Base-by-base conservation (phyloP, 208 protist species). In the Tritrichomonas musculus region DNA sequence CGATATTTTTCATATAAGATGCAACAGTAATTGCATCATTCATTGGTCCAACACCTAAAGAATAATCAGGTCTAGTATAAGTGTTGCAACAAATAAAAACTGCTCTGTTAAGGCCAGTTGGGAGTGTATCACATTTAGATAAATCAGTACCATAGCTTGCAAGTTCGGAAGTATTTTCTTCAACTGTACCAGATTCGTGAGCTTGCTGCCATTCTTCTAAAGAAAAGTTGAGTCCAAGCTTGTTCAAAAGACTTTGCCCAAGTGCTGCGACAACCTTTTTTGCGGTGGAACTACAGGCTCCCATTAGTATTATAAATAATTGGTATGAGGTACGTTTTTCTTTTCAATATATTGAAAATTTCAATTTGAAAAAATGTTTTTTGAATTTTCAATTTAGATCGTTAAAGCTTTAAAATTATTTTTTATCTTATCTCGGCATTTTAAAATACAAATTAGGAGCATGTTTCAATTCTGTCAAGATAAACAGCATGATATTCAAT, bases 1-100 rank as follows among this genome's bases (percentile, higher is more conserved):
- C 41, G 9, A n/a, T 82, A n/a, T 14, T 36, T 0, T 20, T 36
- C 41, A 50, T 47, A 30, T 25, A 20, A 30, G 30, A 33, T 20
- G 73, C 73, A 5, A 47, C 33, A 20, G n/a, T 82, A 30, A 82
- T 82, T 8, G n/a, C 33, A 82, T 82, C 73, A 53, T 82, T 82
- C 73, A 82, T 50, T 50, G 73, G 73, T 20, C 73, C 73, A 53
- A 82, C 73, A 53, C 73, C 73, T 11, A 82, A 41, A 53, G 33
- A 30, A 36, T 47, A 47, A 33, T 82, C 17, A n/a, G n/a, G n/a
- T 30, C 41, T 36, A n/a, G 41, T 36, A 30, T 82, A 82, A 33
- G 73, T 82, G 41, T 82, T 82, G 41, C n/a, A 47, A 36, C 73
- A 82, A 8, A 82, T 82, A 41, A 82, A 82, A 47, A 82, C 33